Evolutionary conservation across 2,329 filamentous ascomycete species (phyloP).

Genomic region (Trichoderma sp.): DNA sequence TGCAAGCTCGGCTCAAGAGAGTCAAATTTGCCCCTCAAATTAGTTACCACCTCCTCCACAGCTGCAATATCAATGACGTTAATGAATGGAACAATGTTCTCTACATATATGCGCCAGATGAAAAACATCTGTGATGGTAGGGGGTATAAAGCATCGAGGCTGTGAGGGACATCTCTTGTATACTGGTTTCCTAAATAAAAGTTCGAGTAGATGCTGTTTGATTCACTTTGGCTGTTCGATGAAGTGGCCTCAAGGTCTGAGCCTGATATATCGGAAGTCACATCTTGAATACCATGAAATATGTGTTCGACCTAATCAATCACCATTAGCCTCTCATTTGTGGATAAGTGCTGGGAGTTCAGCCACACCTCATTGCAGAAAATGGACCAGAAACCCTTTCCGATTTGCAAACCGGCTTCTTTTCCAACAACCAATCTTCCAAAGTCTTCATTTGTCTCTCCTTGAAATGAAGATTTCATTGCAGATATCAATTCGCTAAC

Average conservation of each 20-base stretch:
- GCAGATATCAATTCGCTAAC: background rate
- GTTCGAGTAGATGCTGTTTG: background rate
- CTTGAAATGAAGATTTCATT: background rate
- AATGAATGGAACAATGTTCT: background rate
- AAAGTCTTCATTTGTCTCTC: constrained; percentile 12
- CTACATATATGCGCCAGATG: background rate
- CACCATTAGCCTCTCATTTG: background rate
- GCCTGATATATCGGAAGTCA: background rate
- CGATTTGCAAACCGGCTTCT: constrained; percentile 28
- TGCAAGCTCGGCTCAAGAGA: background rate
- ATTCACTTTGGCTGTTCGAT: background rate
- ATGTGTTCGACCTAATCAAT: background rate
- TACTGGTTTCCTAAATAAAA: background rate
- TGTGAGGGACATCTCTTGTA: background rate
- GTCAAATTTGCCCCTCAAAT: background rate
- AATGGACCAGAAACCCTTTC: constrained; percentile 36
- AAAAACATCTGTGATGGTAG: background rate
- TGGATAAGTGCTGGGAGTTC: background rate
- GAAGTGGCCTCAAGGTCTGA: background rate
- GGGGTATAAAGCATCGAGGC: background rate
- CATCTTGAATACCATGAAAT: background rate
- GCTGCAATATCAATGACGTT: background rate
- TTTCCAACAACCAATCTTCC: background rate
- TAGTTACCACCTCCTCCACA: background rate
- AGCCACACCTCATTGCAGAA: constrained; percentile 34